Base-by-base conservation (phyloP, 371 early-diverging fungal species). In the Quaeritorhiza haematococci region DNA sequence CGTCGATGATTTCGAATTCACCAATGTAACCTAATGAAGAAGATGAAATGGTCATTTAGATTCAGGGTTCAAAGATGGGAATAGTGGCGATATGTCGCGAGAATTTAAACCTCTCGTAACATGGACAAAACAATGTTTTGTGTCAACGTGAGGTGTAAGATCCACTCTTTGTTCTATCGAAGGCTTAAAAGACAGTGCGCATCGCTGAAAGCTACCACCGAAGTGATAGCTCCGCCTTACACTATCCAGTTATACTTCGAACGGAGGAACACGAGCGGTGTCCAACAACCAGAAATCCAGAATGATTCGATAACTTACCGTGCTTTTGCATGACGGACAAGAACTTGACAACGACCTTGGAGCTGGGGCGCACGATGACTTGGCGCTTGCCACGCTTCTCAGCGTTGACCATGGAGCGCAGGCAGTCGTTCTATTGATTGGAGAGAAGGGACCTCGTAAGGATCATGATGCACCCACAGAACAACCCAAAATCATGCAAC, bases 401-500 rank as follows among this genome's bases (percentile, higher is more conserved):
- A 66, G 99, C 99, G 76, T 99, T 99, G 90, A 90, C 91, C 79
- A 99, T 98, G 85, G 86, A 88, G 86, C 94, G 98, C 61, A 97
- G 85, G 84, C 92, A 92, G 82, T 97, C 96, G 86, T 89, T 87
- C 61, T 61, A 44, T 13, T n/a, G 42, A 49, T 29, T 30, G 47
- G 23, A 49, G 5, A 42, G 42, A 33, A 52, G 32, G 6, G 7
- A 28, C 8, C 30, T 38, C 38, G n/a, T 13, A 10, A 38, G 38
- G 38, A 13, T 10, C 38, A 38, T n/a, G 13, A 13, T n/a, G 10
- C 38, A 13, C 13, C 21, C 13, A 19, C 47, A 21, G 13, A 19
- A 26, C 47, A 47, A 21, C 24, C 19, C 47, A n/a, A 47, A 19
- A 47, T 17, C 24, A n/a, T 13, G 15, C 10, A 54, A 43, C 15